Evolutionary conservation across 139 green algal genomes (phyloP), one percentile per base, ranked within the genome.

Genomic region (Micractinium sp.): DNA sequence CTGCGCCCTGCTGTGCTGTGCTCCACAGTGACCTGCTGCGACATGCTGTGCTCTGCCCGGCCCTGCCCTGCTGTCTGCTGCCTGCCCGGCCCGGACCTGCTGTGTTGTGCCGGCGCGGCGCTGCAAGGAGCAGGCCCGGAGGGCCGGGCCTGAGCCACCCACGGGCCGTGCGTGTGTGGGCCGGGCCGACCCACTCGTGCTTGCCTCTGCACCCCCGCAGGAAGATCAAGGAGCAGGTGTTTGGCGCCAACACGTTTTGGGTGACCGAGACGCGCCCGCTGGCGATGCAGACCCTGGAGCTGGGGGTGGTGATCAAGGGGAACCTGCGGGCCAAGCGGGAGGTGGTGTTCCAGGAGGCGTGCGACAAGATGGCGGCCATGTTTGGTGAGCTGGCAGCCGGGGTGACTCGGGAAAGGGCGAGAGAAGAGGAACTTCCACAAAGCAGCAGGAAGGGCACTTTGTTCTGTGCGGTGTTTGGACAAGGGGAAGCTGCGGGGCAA

Each of bases 161-260:
- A n/a, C n/a, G n/a, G n/a, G n/a, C n/a, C n/a, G n/a, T n/a, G n/a
- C n/a, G 20, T 82, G 19, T 39, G 13, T 56, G 15, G 27, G 0
- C 16, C 36, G 5, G 1, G 36, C 12, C 3, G 25, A 2, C 7
- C 9, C 33, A 15, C n/a, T 1, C 14, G 7, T 16, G 27, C 9
- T 2, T 39, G 14, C 29, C 4, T 31, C 18, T 23, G 15, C 39
- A 31, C 25, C 31, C 31, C 67, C n/a, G 67, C 38, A 94, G 94
- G 85, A 74, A 88, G 39, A 90, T 98, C 41, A 95, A 95, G 81
- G 94, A 97, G 41, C 84, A 93, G 31, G 93, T 95, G 41, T 98
- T 98, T 94, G 94, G 94, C 18, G 93, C 93, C 2, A 93, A 90
- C 36, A 94, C 90, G 20, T 98, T 97, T 87, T 98, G 95, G 94